Percentiles rank a stretch among this genome's conserved stretches.
phyloP scores from a whole-genome alignment of 108 stramenopile genomes.

The Nannochloropsis gaditana region DNA sequence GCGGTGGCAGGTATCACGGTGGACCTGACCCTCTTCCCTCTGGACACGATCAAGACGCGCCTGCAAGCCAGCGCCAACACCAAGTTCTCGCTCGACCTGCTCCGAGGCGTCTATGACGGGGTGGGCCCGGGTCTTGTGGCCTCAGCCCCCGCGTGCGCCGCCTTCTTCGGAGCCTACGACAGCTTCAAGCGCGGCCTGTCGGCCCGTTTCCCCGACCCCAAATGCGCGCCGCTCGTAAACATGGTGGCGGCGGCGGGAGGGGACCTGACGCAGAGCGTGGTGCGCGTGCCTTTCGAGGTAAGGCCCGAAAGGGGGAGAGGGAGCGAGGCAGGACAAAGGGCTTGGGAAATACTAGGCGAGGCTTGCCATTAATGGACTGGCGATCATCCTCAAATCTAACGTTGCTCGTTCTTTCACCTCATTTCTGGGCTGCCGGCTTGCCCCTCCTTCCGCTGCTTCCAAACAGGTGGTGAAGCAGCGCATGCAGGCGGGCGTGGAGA shows the following conservation, averaged over 20 bases:
- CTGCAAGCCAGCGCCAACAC: constrained; percentile 39
- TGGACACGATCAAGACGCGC: constrained; percentile 57
- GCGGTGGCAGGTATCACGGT: constrained; percentile 53
- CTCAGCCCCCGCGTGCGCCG: constrained; percentile 43
- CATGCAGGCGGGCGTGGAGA: constrained; percentile 67
- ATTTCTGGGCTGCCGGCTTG: background rate
- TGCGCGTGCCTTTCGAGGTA: constrained; percentile 82
- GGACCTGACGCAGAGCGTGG: constrained; percentile 85
- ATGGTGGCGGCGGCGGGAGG: constrained; percentile 80
- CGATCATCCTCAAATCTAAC: background rate
- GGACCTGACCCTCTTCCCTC: constrained; percentile 52
- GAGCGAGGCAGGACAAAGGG: background rate
- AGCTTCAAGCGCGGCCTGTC: constrained; percentile 42
- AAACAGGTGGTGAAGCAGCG: constrained; percentile 91
- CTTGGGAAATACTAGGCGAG: background rate
- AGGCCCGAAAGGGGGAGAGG: background rate
- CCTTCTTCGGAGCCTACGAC: constrained; percentile 93
- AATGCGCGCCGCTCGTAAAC: constrained; percentile 64
- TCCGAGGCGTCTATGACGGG: constrained; percentile 49
- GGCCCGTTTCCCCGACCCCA: constrained; percentile 26
- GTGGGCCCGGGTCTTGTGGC: constrained; percentile 52
- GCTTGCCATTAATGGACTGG: background rate
- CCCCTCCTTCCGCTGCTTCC: constrained; percentile 58
- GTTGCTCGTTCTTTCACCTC: background rate
- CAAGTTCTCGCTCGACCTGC: constrained; percentile 22